Evolutionary conservation across 164 flowering plant species (phyloP).

Genomic region (Akebia trifoliata): DNA sequence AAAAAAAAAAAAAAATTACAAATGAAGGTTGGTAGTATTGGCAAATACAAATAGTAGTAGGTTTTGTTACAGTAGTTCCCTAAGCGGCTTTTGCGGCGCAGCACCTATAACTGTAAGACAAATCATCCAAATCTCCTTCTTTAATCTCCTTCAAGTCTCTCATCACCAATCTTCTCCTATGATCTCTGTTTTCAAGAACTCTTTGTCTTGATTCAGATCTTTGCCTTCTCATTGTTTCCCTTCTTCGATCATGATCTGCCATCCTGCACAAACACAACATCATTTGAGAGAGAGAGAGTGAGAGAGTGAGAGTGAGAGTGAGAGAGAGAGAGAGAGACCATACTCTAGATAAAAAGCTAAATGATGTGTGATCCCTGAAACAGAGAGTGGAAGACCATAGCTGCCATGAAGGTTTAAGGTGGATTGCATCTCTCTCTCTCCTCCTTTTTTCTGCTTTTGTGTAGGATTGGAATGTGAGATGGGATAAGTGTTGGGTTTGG

Average conservation of each 20-base stretch:
- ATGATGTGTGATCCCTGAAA: conserved; percentile 36
- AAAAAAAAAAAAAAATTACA: no score
- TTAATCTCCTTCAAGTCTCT: conserved; percentile 13
- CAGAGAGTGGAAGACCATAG: conserved; percentile 42
- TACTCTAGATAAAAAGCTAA: conserved; percentile 32
- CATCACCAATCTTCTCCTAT: conserved; percentile 9
- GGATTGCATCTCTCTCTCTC: no score
- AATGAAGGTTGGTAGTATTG: no score
- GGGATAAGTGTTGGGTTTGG: no score
- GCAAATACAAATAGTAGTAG: neutral
- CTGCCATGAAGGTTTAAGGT: conserved; percentile 21
- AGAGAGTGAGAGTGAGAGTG: neutral
- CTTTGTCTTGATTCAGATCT: conserved; percentile 24
- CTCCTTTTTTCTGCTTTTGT: no score
- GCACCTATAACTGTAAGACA: conserved; percentile 6
- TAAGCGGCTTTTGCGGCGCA: conserved; percentile 36
- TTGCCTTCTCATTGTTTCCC: conserved; percentile 34
- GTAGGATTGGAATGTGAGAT: no score
- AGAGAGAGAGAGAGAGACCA: neutral
- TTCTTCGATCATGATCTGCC: conserved; percentile 49
- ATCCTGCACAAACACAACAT: conserved; percentile 25
- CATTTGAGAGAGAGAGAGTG: neutral
- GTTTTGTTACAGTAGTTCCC: no score
- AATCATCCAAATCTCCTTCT: conserved; percentile 19
- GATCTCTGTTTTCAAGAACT: conserved; percentile 9